A percentile compares a stretch with the other conserved stretches of the same genome.
Conservation (phyloP, 805 yeast species). For the Allodekkera sacchari region DNA sequence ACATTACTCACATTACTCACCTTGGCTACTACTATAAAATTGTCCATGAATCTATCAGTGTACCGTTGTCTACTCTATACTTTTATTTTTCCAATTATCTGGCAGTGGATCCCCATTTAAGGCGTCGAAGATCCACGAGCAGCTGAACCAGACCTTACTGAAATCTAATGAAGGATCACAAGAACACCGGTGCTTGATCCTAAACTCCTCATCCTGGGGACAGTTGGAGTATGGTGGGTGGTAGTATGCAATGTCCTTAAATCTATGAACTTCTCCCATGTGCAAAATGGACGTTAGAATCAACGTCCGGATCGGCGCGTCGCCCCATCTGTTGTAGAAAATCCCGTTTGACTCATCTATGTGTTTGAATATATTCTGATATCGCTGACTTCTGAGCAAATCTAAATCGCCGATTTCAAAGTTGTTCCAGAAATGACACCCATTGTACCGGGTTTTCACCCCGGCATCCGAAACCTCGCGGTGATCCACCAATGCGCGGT, state of each 20-base stretch:
- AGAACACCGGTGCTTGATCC: slow-evolving; percentile 51
- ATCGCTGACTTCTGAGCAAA: slow-evolving; percentile 63
- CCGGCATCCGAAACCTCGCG: slow-evolving; percentile 41
- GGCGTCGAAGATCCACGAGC: slow-evolving; percentile 29
- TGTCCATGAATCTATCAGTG: no score
- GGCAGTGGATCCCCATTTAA: no score
- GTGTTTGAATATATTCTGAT: slow-evolving; percentile 54
- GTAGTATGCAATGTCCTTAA: slow-evolving; percentile 70
- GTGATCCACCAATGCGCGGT: slow-evolving; percentile 56
- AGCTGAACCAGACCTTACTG: slow-evolving; percentile 40
- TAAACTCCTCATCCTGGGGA: slow-evolving; percentile 53
- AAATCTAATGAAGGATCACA: slow-evolving; percentile 67
- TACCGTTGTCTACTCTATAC: not conserved
- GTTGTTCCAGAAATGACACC: slow-evolving; percentile 87
- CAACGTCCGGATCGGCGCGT: slow-evolving; percentile 73
- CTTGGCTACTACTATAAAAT: no score
- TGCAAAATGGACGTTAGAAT: slow-evolving; percentile 63
- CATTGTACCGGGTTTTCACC: no score
- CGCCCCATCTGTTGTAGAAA: slow-evolving; percentile 89
- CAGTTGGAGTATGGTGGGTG: slow-evolving; percentile 78
- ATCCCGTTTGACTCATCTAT: slow-evolving; percentile 79
- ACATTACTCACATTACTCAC: no score
- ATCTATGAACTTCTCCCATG: slow-evolving; percentile 63
- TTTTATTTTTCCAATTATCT: no score
- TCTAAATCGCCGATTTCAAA: slow-evolving; percentile 72